Conservation (phyloP, 192 early-diverging fungal genomes). For the Coemansia sp. region DNA sequence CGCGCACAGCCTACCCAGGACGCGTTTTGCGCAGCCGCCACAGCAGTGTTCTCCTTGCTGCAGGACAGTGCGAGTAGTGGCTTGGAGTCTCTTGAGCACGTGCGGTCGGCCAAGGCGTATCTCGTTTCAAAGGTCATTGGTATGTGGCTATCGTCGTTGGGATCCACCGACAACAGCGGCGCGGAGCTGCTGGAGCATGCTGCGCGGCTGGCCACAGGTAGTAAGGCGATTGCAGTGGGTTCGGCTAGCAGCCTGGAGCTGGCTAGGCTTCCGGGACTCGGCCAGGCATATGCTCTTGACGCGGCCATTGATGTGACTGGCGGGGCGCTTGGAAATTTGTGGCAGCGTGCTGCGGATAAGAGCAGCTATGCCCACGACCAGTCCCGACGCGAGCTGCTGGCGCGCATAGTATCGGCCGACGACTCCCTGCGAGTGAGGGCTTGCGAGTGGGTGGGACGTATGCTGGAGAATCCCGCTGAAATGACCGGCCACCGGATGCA, state of each 20-base stretch:
- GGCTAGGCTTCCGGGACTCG: constrained; percentile 9
- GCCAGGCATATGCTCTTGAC: constrained; percentile 1
- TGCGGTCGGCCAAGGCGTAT: background rate
- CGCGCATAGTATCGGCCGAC: constrained; percentile 20
- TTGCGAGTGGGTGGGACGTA: constrained; percentile 15
- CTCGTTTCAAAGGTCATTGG: constrained; percentile 17
- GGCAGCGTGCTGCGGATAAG: background rate
- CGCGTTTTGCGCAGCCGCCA: constrained; percentile 9
- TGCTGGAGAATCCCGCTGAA: background rate
- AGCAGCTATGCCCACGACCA: background rate
- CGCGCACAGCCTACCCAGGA: background rate
- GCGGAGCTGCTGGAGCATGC: constrained; percentile 16
- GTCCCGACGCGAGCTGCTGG: constrained; percentile 16
- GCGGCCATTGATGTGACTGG: background rate
- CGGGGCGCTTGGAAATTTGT: constrained; percentile 12
- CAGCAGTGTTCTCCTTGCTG: constrained; percentile 25
- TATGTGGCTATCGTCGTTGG: constrained; percentile 23
- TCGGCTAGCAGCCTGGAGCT: background rate
- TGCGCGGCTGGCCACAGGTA: background rate
- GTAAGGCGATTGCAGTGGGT: background rate
- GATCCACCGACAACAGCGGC: background rate
- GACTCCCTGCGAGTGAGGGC: constrained; percentile 8
- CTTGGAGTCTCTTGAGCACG: background rate
- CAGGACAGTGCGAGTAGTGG: background rate
- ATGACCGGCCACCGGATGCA: background rate